Evolutionary conservation across 2,329 filamentous ascomycete species (phyloP).

Genomic region (Paecilomyces fulvus): DNA sequence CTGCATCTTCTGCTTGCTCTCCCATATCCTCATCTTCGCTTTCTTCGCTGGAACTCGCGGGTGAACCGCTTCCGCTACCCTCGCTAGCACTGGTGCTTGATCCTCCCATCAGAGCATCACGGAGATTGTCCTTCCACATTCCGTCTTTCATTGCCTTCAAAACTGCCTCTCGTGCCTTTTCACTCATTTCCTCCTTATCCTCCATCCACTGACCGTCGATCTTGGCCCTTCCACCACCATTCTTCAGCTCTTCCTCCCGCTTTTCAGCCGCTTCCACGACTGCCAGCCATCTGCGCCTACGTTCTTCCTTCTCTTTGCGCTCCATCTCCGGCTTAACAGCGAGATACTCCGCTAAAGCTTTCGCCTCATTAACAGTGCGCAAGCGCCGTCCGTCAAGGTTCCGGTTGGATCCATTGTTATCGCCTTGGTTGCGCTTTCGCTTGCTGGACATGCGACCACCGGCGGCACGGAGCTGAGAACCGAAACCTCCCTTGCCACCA

Average conservation of each 20-base stretch:
- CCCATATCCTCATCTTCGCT: conserved; percentile 18
- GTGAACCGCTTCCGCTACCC: conserved; percentile 23
- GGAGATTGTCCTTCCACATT: conserved; percentile 35
- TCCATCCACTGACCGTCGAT: conserved; percentile 92
- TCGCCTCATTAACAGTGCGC: conserved; percentile 89
- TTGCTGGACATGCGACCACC: conserved; percentile 97
- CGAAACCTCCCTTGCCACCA: conserved; percentile 96
- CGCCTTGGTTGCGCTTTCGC: conserved; percentile 74
- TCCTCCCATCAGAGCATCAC: conserved; percentile 25
- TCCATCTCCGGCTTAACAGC: conserved; percentile 98
- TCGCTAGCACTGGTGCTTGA: conserved; percentile 34
- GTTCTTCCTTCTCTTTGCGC: conserved; percentile 79
- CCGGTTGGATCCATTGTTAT: conserved; percentile 81
- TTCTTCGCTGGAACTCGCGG: conserved; percentile 26
- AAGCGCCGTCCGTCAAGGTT: conserved; percentile 87
- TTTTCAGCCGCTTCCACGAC: conserved; percentile 78
- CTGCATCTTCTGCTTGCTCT: conserved; percentile 10
- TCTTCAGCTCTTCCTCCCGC: conserved; percentile 72
- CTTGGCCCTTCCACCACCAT: conserved; percentile 56
- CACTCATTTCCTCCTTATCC: conserved; percentile 80
- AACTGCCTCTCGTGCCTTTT: conserved; percentile 72
- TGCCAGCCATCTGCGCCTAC: conserved; percentile 72
- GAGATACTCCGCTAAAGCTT: conserved; percentile 87
- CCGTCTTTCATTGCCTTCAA: conserved; percentile 62
- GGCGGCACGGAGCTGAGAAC: conserved; percentile 89